Conservation (phyloP, 2,329 filamentous ascomycete species). For the Trichophyton verrucosum region DNA sequence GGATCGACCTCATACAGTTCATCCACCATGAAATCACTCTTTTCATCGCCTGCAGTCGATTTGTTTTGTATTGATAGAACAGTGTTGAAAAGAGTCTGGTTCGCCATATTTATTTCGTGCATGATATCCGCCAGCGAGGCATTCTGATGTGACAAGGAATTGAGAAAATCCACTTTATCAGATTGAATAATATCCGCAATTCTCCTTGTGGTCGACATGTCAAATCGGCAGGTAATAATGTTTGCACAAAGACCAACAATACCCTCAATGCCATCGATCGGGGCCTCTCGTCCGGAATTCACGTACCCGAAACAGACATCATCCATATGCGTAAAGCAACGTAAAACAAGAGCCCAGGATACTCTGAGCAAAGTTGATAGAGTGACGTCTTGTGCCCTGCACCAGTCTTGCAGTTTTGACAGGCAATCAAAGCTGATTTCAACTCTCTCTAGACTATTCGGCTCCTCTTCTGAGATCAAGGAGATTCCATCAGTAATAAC, state of each 20-base stretch:
- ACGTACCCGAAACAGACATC: slow-evolving; percentile 45
- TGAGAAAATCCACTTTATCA: slow-evolving; percentile 45
- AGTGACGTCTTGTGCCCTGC: slow-evolving; percentile 23
- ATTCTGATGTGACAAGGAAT: slow-evolving; percentile 53
- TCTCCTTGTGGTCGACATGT: slow-evolving; percentile 26
- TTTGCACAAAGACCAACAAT: slow-evolving; percentile 35
- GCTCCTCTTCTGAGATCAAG: slow-evolving; percentile 17
- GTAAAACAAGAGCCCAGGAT: slow-evolving; percentile 41
- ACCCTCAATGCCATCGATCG: slow-evolving; percentile 37
- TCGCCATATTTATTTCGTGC: not conserved
- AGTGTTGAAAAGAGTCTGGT: not conserved
- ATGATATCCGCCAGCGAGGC: slow-evolving; percentile 34
- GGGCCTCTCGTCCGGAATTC: slow-evolving; percentile 41
- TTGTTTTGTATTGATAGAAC: not conserved
- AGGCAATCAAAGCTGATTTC: slow-evolving; percentile 5
- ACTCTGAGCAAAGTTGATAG: slow-evolving; percentile 41
- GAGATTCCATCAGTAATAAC: slow-evolving; percentile 12
- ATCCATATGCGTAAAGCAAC: slow-evolving; percentile 35
- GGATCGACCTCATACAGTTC: not conserved
- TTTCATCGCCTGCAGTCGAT: not conserved
- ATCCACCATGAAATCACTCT: not conserved
- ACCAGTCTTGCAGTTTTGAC: slow-evolving; percentile 19
- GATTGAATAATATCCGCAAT: slow-evolving; percentile 41
- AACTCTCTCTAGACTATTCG: slow-evolving; percentile 13
- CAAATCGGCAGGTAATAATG: slow-evolving; percentile 29